A percentile compares a stretch with the other conserved stretches of the same genome.
Evolutionary conservation across 2,329 filamentous ascomycete species (phyloP).

Genomic region (Xenoacremonium recifei): DNA sequence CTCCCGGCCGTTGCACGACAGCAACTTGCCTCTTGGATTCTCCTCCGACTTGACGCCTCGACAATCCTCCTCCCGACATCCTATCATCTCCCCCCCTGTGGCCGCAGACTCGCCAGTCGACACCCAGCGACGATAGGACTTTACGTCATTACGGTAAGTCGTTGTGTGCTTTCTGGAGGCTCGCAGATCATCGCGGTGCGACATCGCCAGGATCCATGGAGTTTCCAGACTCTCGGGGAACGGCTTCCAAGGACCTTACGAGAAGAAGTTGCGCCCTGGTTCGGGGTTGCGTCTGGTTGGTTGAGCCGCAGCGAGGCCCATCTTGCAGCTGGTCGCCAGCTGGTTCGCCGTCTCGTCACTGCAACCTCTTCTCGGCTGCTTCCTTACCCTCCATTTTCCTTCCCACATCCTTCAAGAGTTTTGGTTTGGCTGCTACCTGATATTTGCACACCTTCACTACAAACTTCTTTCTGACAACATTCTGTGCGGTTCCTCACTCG

Average conservation of each 20-base stretch:
- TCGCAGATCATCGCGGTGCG: neutral
- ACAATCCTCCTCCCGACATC: neutral
- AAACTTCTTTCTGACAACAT: neutral
- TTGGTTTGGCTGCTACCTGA: neutral
- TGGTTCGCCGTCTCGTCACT: neutral
- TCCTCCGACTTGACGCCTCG: neutral
- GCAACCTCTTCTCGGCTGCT: neutral
- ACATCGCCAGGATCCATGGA: conserved; percentile 1
- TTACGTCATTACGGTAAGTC: conserved; percentile 28
- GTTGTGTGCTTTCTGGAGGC: conserved; percentile 1
- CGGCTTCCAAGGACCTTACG: neutral
- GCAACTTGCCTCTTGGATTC: neutral
- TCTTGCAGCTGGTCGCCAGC: neutral
- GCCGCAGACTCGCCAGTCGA: neutral
- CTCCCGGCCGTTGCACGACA: neutral
- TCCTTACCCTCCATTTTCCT: neutral
- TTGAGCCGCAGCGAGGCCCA: neutral
- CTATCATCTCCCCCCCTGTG: neutral
- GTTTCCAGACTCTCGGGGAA: neutral
- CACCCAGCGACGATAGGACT: conserved; percentile 1
- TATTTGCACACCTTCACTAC: neutral
- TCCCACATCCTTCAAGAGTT: neutral
- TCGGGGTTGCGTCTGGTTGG: neutral
- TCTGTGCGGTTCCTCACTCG: neutral
- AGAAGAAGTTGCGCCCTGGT: neutral